A percentile compares a stretch with the other conserved stretches of the same genome.
Conservation (phyloP, 371 early-diverging fungal species). For the Syncephalastrum contaminatum region DNA sequence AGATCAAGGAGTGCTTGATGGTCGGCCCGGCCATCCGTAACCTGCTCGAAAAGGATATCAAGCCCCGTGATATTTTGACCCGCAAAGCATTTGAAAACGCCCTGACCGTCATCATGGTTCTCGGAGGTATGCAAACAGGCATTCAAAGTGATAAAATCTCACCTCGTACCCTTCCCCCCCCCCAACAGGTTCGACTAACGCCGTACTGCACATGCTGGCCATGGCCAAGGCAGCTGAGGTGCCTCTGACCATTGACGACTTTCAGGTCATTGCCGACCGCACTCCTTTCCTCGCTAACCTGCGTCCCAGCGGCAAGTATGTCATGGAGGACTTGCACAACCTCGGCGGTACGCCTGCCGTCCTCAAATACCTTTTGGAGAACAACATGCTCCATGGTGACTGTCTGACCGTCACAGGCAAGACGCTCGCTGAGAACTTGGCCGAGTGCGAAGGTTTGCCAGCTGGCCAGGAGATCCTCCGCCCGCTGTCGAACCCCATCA, state of each 20-base stretch:
- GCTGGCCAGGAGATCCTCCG: conserved; percentile 85
- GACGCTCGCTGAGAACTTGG: conserved; percentile 79
- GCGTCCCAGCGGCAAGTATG: conserved; percentile 88
- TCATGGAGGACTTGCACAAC: conserved; percentile 83
- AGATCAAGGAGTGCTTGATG: conserved; percentile 82
- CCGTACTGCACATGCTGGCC: conserved; percentile 95
- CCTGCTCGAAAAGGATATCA: conserved; percentile 86
- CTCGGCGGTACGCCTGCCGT: conserved; percentile 88
- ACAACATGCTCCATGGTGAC: conserved; percentile 74
- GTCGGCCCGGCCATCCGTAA: conserved; percentile 85
- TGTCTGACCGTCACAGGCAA: conserved; percentile 90
- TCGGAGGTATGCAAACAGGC: conserved; percentile 66
- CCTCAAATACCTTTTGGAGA: conserved; percentile 77
- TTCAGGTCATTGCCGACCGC: conserved; percentile 81
- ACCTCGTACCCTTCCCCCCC: no score
- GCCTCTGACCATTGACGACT: conserved; percentile 85
- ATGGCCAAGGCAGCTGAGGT: conserved; percentile 85
- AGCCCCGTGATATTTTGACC: conserved; percentile 94
- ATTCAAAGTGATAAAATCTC: no score
- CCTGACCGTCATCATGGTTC: conserved; percentile 85
- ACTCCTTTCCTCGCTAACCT: conserved; percentile 92
- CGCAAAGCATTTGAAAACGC: conserved; percentile 93
- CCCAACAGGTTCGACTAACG: conserved; percentile 92
- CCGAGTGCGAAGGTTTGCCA: conserved; percentile 62
- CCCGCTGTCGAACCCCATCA: conserved; percentile 88